A percentile compares a stretch with the other conserved stretches of the same genome.
phyloP scores from a whole-genome alignment of 1,284 basidiomycete genomes.

The Apiotrichum montevideense region DNA sequence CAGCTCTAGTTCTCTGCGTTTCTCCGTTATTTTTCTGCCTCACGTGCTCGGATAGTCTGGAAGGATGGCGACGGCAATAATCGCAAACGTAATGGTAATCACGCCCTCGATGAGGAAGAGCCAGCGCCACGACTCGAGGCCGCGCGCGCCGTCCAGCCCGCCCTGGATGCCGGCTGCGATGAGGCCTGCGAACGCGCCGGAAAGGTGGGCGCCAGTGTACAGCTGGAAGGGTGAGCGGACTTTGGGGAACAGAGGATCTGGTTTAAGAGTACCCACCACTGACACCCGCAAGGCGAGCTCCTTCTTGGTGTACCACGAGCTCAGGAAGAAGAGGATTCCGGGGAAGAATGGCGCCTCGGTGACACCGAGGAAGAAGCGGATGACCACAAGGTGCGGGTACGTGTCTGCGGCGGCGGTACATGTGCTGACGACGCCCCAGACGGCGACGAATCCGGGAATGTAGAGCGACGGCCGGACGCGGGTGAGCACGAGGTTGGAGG shows the following conservation, averaged over 20 bases:
- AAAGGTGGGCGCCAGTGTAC: constrained; percentile 24
- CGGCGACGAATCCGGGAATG: constrained; percentile 16
- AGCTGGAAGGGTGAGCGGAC: neutral
- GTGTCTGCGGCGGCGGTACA: constrained; percentile 11
- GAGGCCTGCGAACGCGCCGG: constrained; percentile 31
- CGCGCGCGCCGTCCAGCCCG: constrained; percentile 12
- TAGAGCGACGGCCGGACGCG: constrained; percentile 12
- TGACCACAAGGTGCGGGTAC: constrained; percentile 13
- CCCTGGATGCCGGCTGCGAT: constrained; percentile 28
- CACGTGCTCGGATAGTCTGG: constrained; percentile 16
- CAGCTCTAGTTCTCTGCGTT: too few relatives aligned
- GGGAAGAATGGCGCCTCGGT: constrained; percentile 34
- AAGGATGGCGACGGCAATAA: constrained; percentile 11
- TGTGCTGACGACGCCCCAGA: constrained; percentile 15
- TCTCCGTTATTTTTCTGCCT: neutral
- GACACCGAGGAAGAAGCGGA: constrained; percentile 33
- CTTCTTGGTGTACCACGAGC: constrained; percentile 23
- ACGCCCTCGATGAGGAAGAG: constrained; percentile 21
- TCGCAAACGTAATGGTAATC: constrained; percentile 12
- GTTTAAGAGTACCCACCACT: neutral
- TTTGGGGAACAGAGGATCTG: neutral
- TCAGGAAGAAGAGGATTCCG: constrained; percentile 22
- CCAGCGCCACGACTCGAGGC: constrained; percentile 19
- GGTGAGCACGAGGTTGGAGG: constrained; percentile 30
- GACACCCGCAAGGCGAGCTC: constrained; percentile 14